Evolutionary conservation across 2,329 filamentous ascomycete species (phyloP).

Genomic region (Sordariomycetes sp.): DNA sequence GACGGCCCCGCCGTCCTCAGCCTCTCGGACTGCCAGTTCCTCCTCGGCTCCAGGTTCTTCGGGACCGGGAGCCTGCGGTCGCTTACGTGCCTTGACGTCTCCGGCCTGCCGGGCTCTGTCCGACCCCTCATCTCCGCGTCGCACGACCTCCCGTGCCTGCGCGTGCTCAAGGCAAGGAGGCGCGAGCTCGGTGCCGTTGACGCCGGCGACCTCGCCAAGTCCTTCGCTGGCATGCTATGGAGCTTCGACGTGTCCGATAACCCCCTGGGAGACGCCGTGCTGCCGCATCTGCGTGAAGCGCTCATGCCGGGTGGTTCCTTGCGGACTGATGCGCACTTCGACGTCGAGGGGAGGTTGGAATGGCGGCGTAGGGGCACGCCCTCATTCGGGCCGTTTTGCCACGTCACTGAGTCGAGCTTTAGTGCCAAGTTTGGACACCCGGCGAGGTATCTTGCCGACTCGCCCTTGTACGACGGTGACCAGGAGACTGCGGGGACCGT

Average conservation of each 20-base stretch:
- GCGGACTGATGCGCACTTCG: slow-evolving; percentile 21
- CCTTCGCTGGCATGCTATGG: slow-evolving; percentile 30
- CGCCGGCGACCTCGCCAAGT: slow-evolving; percentile 19
- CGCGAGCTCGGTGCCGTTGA: slow-evolving; percentile 33
- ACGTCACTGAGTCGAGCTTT: slow-evolving; percentile 33
- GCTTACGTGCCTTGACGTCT: slow-evolving; percentile 32
- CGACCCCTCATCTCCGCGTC: slow-evolving; percentile 20
- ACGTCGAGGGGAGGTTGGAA: slow-evolving; percentile 33
- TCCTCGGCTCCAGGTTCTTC: slow-evolving; percentile 30
- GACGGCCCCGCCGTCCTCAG: slow-evolving; percentile 29
- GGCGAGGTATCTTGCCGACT: slow-evolving; percentile 35
- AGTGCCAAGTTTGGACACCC: slow-evolving; percentile 34
- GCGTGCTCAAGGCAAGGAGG: slow-evolving; percentile 38
- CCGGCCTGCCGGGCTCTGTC: slow-evolving; percentile 34
- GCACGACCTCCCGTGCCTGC: slow-evolving; percentile 31
- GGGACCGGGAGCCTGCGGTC: background rate
- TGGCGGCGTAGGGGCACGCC: slow-evolving; percentile 16
- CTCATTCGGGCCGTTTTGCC: slow-evolving; percentile 28
- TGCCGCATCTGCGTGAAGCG: background rate
- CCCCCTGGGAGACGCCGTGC: slow-evolving; percentile 31
- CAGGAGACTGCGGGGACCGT: slow-evolving; percentile 1
- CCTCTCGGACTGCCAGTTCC: slow-evolving; percentile 26
- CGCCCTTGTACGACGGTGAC: slow-evolving; percentile 26
- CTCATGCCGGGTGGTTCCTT: slow-evolving; percentile 1
- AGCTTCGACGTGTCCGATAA: slow-evolving; percentile 46